A percentile compares a stretch with the other conserved stretches of the same genome.
Evolutionary conservation across 208 protist genomes (phyloP).

Genomic region (Porcisia hertigi): DNA sequence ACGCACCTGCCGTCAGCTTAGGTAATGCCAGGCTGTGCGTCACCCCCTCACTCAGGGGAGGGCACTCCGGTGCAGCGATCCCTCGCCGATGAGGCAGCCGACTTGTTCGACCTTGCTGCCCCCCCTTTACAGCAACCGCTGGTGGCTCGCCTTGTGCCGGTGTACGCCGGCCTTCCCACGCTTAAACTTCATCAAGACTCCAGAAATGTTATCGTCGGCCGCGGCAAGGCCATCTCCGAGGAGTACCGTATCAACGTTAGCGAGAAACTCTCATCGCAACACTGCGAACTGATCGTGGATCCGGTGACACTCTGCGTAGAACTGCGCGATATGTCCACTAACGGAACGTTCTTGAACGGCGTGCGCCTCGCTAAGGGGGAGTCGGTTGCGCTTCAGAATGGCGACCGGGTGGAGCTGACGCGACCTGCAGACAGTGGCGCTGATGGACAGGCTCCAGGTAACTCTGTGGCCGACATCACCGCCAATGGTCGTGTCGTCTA

Average conservation of each 20-base stretch:
- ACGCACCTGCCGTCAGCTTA: neutral
- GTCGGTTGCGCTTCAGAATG: slow-evolving; percentile 46
- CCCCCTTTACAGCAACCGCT: slow-evolving; percentile 65
- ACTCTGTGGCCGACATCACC: neutral
- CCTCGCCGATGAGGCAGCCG: slow-evolving; percentile 32
- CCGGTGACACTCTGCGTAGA: slow-evolving; percentile 50
- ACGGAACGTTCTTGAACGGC: slow-evolving; percentile 83
- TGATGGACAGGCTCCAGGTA: no score
- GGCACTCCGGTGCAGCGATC: slow-evolving; percentile 17
- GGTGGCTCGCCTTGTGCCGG: slow-evolving; percentile 72
- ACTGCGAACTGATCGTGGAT: slow-evolving; percentile 75
- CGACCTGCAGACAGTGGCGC: slow-evolving; percentile 20
- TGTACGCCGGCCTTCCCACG: slow-evolving; percentile 18
- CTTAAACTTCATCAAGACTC: slow-evolving; percentile 51
- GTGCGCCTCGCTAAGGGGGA: slow-evolving; percentile 44
- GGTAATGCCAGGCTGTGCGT: neutral
- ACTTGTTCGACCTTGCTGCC: slow-evolving; percentile 79
- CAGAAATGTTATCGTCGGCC: slow-evolving; percentile 52
- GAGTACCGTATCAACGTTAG: slow-evolving; percentile 57
- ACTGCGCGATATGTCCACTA: slow-evolving; percentile 72
- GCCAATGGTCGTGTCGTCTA: slow-evolving; percentile 39
- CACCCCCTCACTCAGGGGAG: neutral
- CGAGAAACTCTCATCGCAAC: slow-evolving; percentile 58
- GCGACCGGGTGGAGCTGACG: slow-evolving; percentile 55
- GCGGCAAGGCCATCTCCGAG: slow-evolving; percentile 63